These are phyloP conservation scores for Solanum pinnatisectum DNA, from an alignment of 257 asterid species.

Conservation along the genomic window DNA sequence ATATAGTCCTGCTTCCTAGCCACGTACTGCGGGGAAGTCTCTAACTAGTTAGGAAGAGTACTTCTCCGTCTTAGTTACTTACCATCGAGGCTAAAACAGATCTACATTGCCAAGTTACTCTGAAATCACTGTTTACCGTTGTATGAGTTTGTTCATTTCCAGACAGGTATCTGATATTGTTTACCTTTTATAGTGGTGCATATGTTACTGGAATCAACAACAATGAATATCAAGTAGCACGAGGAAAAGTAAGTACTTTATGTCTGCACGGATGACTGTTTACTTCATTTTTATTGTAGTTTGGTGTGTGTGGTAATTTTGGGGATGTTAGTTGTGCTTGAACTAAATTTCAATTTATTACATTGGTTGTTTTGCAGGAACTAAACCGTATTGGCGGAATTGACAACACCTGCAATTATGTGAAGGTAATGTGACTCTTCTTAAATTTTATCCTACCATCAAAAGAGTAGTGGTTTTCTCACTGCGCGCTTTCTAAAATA, in stretches of 20 bases:
- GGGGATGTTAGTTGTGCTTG: background rate
- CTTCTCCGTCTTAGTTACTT: background rate
- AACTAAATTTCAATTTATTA: background rate
- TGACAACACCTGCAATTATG: background rate
- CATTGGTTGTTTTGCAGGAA: background rate
- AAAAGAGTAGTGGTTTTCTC: background rate
- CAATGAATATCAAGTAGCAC: constrained; percentile 4
- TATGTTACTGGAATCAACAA: constrained; percentile 5
- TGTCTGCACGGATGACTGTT: background rate
- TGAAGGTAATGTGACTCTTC: background rate
- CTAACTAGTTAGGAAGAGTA: background rate
- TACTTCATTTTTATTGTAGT: accelerated
- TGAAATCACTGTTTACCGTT: background rate
- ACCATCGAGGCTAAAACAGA: background rate
- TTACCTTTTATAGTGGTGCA: background rate
- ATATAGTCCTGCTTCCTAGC: background rate
- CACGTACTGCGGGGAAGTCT: background rate
- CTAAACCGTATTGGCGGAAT: background rate
- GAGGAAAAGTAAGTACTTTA: background rate
- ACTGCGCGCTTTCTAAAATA: too few relatives aligned
- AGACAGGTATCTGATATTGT: background rate
- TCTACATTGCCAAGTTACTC: background rate
- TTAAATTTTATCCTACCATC: background rate
- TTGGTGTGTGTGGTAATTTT: background rate
- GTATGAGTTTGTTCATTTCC: background rate